phyloP scores from a whole-genome alignment of 805 yeast genomes.

The Metschnikowia hibisci region DNA sequence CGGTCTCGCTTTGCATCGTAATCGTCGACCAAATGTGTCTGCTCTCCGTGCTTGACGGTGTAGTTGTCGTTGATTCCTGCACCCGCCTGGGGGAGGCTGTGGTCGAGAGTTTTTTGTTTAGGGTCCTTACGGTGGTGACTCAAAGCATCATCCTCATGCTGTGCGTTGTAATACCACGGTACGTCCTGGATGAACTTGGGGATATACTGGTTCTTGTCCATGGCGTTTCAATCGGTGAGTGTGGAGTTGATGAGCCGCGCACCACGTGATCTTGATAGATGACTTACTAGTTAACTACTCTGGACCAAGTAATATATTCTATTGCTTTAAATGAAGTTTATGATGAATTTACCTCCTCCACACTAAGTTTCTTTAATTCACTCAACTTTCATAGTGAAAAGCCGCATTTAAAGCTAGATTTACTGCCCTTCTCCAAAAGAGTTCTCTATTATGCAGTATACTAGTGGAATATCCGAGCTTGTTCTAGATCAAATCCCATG shows the following conservation, averaged over 20 bases:
- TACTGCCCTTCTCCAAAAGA: too few relatives aligned
- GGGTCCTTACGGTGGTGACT: conserved; percentile 54
- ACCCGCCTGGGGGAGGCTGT: conserved; percentile 53
- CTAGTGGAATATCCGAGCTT: too few relatives aligned
- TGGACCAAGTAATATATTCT: too few relatives aligned
- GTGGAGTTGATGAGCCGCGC: not conserved
- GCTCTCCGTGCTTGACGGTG: conserved; percentile 11
- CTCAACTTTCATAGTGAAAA: too few relatives aligned
- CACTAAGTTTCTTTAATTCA: too few relatives aligned
- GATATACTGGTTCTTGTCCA: conserved; percentile 23
- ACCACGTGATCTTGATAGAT: too few relatives aligned
- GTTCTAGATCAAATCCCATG: too few relatives aligned
- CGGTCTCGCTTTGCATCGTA: conserved; percentile 75
- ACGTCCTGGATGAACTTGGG: conserved; percentile 37
- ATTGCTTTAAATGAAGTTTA: too few relatives aligned
- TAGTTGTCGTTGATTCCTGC: conserved; percentile 52
- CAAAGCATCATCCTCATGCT: conserved; percentile 38
- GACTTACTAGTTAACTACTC: too few relatives aligned
- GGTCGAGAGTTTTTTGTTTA: conserved; percentile 33
- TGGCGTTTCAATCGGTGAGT: not conserved
- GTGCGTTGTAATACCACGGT: conserved; percentile 38
- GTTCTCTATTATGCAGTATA: too few relatives aligned
- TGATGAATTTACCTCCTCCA: too few relatives aligned
- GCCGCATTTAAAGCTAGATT: too few relatives aligned
- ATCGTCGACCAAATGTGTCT: conserved; percentile 29